These are phyloP conservation scores for Alternaria sp. DNA, from an alignment of 2,329 filamentous ascomycete genomes.

Conservation along the genomic window DNA sequence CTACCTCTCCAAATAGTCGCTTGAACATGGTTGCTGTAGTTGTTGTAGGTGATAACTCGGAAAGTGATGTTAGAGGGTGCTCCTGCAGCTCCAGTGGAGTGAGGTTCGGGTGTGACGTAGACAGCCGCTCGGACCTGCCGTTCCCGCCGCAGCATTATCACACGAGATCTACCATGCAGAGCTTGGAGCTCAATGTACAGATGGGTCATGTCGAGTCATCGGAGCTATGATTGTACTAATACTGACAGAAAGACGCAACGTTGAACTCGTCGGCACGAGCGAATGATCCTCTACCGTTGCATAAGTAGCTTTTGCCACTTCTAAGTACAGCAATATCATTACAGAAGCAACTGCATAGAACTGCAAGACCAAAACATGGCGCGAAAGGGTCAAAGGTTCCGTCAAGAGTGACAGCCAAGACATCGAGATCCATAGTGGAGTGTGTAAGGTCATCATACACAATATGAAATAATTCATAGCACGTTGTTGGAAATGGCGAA, in stretches of 20 bases:
- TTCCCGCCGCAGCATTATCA: conserved; percentile 9
- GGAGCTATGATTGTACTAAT: background rate
- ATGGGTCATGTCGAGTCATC: background rate
- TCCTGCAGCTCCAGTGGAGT: conserved; percentile 28
- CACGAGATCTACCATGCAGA: conserved; percentile 5
- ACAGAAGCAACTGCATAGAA: no score
- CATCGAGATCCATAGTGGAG: background rate
- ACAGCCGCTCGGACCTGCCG: conserved; percentile 25
- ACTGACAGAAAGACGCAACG: background rate
- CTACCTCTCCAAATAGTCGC: conserved; percentile 59
- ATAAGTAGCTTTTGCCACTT: background rate
- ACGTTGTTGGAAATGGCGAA: background rate
- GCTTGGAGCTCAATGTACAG: background rate
- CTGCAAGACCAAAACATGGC: background rate
- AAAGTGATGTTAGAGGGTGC: conserved; percentile 24
- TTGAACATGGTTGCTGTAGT: conserved; percentile 52
- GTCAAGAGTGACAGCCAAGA: background rate
- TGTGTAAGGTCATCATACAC: background rate
- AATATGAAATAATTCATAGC: background rate
- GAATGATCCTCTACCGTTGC: background rate
- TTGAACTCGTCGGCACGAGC: background rate
- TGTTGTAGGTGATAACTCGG: conserved; percentile 15
- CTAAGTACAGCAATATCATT: background rate
- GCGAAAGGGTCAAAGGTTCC: background rate
- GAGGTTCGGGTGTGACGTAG: conserved; percentile 41